Evolutionary conservation across 108 stramenopile genomes (phyloP), one percentile per base, ranked within the genome.

Genomic region (Cylindrotheca fusiformis): DNA sequence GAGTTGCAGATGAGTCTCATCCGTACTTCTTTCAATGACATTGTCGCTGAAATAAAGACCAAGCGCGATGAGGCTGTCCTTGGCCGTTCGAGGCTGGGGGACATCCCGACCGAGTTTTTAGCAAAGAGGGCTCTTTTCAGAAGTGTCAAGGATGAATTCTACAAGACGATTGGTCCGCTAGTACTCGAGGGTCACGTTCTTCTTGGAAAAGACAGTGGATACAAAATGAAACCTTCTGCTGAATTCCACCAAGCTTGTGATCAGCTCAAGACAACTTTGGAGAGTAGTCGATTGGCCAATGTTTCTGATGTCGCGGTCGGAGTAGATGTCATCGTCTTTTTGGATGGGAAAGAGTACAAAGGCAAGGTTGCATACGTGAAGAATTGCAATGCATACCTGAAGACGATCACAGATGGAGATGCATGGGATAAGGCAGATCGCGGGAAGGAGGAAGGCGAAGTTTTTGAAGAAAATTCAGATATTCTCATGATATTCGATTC

Each of bases 311-410:
- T 21, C 5, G 19, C n/a, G 5, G 50, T 51, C 12, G 50, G 50
- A 51, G 50, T 51, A 51, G 50, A 51, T n/a, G 50, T 51, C 50
- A n/a, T 51, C 19, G 50, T n/a, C 5, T 21, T 22, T 21, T 8
- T 51, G 6, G 5, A 51, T 5, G 5, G 5, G 10, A 19, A 22
- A n/a, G 50, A 51, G 50, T n/a, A n/a, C n/a, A 51, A 19, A n/a
- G 21, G 5, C 12, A 51, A 5, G 18, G 50, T 51, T 17, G 12
- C 18, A 21, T 51, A 22, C 21, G 5, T 22, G 20, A 51, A n/a
- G 6, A 19, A n/a, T 6, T 8, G n/a, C 19, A 51, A n/a, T 17
- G n/a, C 19, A 4, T 51, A 51, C 5, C 6, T 51, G 10, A 51
- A 8, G 21, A 6, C 12, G 12, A 51, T 51, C 50, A 17, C 17